Percentiles rank a stretch among this genome's conserved stretches.
Conservation (phyloP, 2,329 filamentous ascomycete genomes). For the Emydomyces testavorans region DNA sequence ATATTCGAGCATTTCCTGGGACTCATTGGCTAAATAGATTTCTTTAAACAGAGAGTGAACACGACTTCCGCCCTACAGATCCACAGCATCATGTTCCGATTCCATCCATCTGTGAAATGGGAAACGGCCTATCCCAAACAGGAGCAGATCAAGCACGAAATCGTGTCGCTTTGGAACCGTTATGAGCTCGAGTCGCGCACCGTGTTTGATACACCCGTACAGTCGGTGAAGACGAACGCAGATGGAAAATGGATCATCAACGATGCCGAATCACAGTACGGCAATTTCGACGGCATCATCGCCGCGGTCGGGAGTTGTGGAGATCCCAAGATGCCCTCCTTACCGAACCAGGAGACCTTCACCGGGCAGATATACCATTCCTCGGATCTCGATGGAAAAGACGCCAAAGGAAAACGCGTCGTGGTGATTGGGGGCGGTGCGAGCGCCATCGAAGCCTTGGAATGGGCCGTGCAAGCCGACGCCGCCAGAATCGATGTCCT, state of each 20-base stretch:
- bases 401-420: slow-evolving; percentile 62
- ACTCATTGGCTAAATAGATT: slow-evolving; percentile 2
- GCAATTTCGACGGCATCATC: slow-evolving; percentile 67
- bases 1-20: too few relatives aligned
- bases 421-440: slow-evolving; percentile 68
- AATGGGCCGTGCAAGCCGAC: slow-evolving; percentile 58
- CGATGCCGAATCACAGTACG: slow-evolving; percentile 54
- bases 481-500: slow-evolving; percentile 61
- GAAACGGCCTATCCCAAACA: slow-evolving; percentile 64
- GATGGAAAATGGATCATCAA: slow-evolving; percentile 69
- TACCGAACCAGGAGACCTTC: slow-evolving; percentile 61
- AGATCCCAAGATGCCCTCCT: slow-evolving; percentile 58
- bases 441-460: slow-evolving; percentile 69
- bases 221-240: slow-evolving; percentile 56
- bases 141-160: slow-evolving; percentile 61
- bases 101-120: slow-evolving; percentile 70
- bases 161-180: slow-evolving; percentile 59
- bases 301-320: slow-evolving; percentile 72
- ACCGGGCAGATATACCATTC: slow-evolving; percentile 64
- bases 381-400: slow-evolving; percentile 59
- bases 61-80: slow-evolving; percentile 74
- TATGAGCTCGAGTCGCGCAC: slow-evolving; percentile 63
- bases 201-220: slow-evolving; percentile 57
- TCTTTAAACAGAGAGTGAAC: slow-evolving; percentile 55
- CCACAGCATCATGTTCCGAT: slow-evolving; percentile 77